A percentile compares a stretch with the other conserved stretches of the same genome.
Evolutionary conservation across 2,329 filamentous ascomycete genomes (phyloP).

Genomic region (Aspergillus sp.): DNA sequence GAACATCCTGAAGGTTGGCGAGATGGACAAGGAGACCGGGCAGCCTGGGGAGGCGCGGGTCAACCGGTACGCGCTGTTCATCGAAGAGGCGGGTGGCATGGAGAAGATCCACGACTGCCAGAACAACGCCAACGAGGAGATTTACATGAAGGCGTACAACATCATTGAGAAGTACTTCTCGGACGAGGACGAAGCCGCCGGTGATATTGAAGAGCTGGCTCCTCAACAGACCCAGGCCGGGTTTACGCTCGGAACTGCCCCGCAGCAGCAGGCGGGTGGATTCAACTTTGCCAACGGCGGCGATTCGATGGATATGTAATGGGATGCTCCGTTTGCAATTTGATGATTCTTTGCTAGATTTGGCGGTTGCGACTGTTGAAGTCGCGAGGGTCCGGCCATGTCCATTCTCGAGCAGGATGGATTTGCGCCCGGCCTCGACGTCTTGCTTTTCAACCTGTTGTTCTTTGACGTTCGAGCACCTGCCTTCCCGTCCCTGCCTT

Average conservation of each 20-base stretch:
- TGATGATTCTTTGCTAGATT: constrained; percentile 9
- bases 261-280: constrained; percentile 60
- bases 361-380: constrained; percentile 4
- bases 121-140: constrained; percentile 99
- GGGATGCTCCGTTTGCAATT: constrained; percentile 8
- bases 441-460: constrained; percentile 2
- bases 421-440: constrained; percentile 1
- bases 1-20: constrained; percentile 98
- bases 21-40: constrained; percentile 87
- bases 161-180: constrained; percentile 99
- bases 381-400: constrained; percentile 1
- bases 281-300: constrained; percentile 84
- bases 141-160: constrained; percentile 99
- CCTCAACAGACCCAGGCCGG: constrained; percentile 61
- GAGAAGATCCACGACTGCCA: constrained; percentile 99
- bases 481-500: constrained; percentile 6
- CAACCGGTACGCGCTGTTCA: constrained; percentile 96
- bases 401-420: not conserved
- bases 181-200: constrained; percentile 77
- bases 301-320: constrained; percentile 68
- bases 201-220: constrained; percentile 71
- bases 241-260: constrained; percentile 59
- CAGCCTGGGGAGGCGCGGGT: constrained; percentile 47
- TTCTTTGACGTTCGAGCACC: constrained; percentile 8
- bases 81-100: constrained; percentile 98